phyloP scores from a whole-genome alignment of 179 eudicot genomes.

The Carnegiea gigantea region DNA sequence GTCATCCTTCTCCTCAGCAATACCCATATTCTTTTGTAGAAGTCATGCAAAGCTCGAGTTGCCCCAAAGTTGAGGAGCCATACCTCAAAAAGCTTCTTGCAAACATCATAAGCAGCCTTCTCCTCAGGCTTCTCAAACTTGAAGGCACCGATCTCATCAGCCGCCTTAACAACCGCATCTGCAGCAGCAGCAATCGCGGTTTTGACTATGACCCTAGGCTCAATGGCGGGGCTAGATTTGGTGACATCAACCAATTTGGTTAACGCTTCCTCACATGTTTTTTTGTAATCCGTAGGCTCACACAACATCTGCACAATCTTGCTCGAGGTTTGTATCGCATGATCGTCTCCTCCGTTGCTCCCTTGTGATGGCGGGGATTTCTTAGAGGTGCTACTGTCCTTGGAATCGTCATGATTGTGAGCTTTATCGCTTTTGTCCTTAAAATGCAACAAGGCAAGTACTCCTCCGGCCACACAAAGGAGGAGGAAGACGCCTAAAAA shows the following conservation, averaged over 20 bases:
- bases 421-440: not conserved
- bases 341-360: not conserved
- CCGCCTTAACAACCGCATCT: not conserved
- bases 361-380: not conserved
- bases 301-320: constrained; percentile 42
- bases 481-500: constrained; percentile 20
- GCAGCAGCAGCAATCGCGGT: not conserved
- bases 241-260: constrained; percentile 22
- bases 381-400: not conserved
- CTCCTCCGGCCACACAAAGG: constrained; percentile 18
- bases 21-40: too few relatives aligned
- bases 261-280: constrained; percentile 39
- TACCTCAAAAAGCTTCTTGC: constrained; percentile 32
- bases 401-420: not conserved
- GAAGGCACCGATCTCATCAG: not conserved
- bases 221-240: not conserved
- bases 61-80: not conserved
- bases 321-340: constrained; percentile 4
- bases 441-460: constrained; percentile 10
- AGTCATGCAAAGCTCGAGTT: too few relatives aligned
- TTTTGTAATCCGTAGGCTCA: constrained; percentile 38
- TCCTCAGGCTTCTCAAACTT: constrained; percentile 14
- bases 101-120: not conserved
- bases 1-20: too few relatives aligned
- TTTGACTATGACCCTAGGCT: constrained; percentile 6